Base-by-base conservation (phyloP, 148 eudicot genomes). In the Rhododendron henanense region DNA sequence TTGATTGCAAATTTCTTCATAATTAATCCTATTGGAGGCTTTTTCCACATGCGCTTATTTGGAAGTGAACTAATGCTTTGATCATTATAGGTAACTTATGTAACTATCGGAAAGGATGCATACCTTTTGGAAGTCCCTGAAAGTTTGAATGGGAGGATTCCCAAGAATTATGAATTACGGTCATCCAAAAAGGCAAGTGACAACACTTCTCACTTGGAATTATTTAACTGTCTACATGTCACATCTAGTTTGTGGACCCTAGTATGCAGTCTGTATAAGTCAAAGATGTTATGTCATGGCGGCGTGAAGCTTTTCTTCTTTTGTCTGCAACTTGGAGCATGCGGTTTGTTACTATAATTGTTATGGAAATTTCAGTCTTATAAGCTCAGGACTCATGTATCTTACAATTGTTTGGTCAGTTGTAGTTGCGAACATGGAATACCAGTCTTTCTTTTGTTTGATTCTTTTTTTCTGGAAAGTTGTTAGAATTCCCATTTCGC, bases 51-150 rank as follows among this genome's bases (percentile, higher is more conserved):
- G 83, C 65, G 77, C 75, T 80, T 87, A 39, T 81, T 47, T 35
- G 1, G 47, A 25, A 16, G 25, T 5, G 59, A 63, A 63, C 82
- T 77, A 48, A 59, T 37, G 23, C 73, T 19, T 73, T 78, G 44
- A 28, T 83, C n/a, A 28, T 85, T 91, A 88, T 88, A 97, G 99
- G 93, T 95, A 13, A 89, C 65, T 85, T 97, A 90, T 87, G 99
- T 97, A 35, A 89, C 93, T 31, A 86, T 97, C 78, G 99, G 99
- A 85, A 97, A 95, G 90, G 99, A 97, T 53, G 53, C 90, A 37
- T 97, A 97, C 89, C 98, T 95, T 87, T 89, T 97, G 91, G 98
- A 97, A 89, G 90, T 97, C 81, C 98, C 96, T 25, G 99, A 97
- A 78, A 90, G 90, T 85, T 88, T 94, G 87, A 82, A 90, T 71